These are phyloP conservation scores for Ceratobasidium papillatum DNA, from an alignment of 1,284 basidiomycete species.

Conservation along the genomic window DNA sequence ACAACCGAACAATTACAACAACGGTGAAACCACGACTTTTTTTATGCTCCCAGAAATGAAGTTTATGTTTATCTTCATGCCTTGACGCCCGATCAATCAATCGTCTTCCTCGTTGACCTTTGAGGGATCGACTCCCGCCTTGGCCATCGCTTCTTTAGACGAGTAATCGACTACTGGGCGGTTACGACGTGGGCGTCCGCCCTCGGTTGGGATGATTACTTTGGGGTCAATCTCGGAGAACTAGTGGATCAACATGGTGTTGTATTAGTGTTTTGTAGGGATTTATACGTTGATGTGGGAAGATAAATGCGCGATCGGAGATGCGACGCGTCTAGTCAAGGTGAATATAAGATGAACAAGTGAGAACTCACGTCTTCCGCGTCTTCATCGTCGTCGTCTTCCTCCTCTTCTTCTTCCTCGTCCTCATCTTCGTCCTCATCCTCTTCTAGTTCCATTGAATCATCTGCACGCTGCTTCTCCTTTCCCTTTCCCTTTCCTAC, in stretches of 20 bases:
- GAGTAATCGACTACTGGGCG: conserved; percentile 28
- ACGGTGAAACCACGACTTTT: neutral
- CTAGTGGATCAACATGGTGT: neutral
- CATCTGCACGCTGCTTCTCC: neutral
- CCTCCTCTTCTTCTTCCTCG: conserved; percentile 17
- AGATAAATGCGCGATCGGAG: conserved; percentile 28
- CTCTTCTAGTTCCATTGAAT: conserved; percentile 18
- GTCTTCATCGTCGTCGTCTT: conserved; percentile 23
- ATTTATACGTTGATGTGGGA: neutral
- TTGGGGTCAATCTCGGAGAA: conserved; percentile 20
- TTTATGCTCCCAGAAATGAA: neutral
- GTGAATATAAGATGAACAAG: neutral
- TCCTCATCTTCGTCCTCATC: conserved; percentile 23
- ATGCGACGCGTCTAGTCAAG: no score
- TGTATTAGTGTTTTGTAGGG: neutral
- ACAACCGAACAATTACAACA: conserved; percentile 9
- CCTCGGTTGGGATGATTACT: conserved; percentile 7
- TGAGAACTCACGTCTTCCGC: conserved; percentile 9
- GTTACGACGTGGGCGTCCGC: conserved; percentile 16
- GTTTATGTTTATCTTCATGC: no score
- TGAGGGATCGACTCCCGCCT: conserved; percentile 31
- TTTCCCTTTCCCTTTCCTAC: conserved; percentile 26
- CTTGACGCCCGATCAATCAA: neutral
- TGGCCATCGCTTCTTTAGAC: conserved; percentile 27
- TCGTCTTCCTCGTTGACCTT: conserved; percentile 20